These are phyloP conservation scores for Candolleomyces efflorescens DNA, from an alignment of 768 basidiomycete genomes.

Conservation along the genomic window DNA sequence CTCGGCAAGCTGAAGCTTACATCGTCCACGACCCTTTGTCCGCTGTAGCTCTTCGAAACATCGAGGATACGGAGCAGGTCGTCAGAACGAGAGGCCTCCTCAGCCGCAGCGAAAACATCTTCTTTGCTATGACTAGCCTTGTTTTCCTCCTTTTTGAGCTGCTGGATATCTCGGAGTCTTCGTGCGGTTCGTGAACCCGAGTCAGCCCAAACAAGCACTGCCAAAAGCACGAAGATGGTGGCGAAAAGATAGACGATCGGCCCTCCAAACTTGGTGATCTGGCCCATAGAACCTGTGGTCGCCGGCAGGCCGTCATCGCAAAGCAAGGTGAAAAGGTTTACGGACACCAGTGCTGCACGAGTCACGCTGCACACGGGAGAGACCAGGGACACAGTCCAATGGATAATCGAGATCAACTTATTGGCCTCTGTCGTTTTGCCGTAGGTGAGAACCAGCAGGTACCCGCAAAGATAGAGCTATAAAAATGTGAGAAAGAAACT, in stretches of 20 bases:
- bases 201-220: constrained; percentile 65
- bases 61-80: constrained; percentile 61
- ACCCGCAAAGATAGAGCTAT: constrained; percentile 61
- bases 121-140: constrained; percentile 21
- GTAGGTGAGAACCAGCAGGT: constrained; percentile 71
- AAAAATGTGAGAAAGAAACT: neutral
- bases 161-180: constrained; percentile 22
- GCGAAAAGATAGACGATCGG: constrained; percentile 72
- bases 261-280: constrained; percentile 62
- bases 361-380: constrained; percentile 70
- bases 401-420: constrained; percentile 55
- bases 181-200: constrained; percentile 57
- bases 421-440: constrained; percentile 54
- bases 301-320: constrained; percentile 53
- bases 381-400: constrained; percentile 64
- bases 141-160: constrained; percentile 4
- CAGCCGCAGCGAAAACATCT: constrained; percentile 56
- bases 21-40: constrained; percentile 62
- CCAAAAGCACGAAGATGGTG: constrained; percentile 54
- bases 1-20: constrained; percentile 63
- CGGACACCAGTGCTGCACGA: constrained; percentile 68
- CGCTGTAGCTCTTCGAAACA: constrained; percentile 57
- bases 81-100: constrained; percentile 39
- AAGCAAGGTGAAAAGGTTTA: constrained; percentile 72
- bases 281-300: constrained; percentile 42